Percentiles rank a stretch among this genome's conserved stretches.
These are phyloP conservation scores for Sutorius eximius DNA, from an alignment of 1,284 basidiomycete genomes.

Conservation along the genomic window DNA sequence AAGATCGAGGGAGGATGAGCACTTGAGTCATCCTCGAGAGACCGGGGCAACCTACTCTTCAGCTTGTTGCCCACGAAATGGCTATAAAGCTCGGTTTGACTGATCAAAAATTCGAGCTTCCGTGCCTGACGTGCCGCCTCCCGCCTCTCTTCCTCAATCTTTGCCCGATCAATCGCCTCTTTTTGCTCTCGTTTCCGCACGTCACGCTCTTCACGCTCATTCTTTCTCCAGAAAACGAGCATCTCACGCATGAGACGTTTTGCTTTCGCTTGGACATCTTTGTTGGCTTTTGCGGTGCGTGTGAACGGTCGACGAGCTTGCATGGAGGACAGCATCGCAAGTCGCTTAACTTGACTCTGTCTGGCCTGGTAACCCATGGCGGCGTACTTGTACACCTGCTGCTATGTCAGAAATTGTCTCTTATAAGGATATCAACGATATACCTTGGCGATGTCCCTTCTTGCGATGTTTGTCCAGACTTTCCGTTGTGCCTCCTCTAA, in stretches of 20 bases:
- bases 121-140: conserved; percentile 94
- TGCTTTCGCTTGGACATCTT: conserved; percentile 86
- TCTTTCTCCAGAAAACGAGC: conserved; percentile 97
- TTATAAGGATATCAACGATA: conserved; percentile 5
- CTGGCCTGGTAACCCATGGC: conserved; percentile 63
- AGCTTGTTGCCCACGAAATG: conserved; percentile 99
- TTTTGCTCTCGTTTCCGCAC: conserved; percentile 93
- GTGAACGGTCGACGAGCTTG: conserved; percentile 81
- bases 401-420: conserved; percentile 15
- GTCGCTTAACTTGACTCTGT: conserved; percentile 70
- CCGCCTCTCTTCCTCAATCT: conserved; percentile 94
- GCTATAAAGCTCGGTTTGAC: conserved; percentile 98
- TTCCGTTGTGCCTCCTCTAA: conserved; percentile 84
- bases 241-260: conserved; percentile 92
- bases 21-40: conserved; percentile 11
- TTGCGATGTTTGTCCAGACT: conserved; percentile 84
- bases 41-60: conserved; percentile 67
- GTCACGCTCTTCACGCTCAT: conserved; percentile 94
- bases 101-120: conserved; percentile 98
- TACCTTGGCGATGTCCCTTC: conserved; percentile 81
- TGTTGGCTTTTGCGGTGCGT: conserved; percentile 80
- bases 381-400: conserved; percentile 80
- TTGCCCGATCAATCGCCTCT: conserved; percentile 86
- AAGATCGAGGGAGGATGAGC: conserved; percentile 21
- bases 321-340: conserved; percentile 74